Evolutionary conservation across 441 rosid genomes (phyloP).

Genomic region (Adansonia rubrostipa): DNA sequence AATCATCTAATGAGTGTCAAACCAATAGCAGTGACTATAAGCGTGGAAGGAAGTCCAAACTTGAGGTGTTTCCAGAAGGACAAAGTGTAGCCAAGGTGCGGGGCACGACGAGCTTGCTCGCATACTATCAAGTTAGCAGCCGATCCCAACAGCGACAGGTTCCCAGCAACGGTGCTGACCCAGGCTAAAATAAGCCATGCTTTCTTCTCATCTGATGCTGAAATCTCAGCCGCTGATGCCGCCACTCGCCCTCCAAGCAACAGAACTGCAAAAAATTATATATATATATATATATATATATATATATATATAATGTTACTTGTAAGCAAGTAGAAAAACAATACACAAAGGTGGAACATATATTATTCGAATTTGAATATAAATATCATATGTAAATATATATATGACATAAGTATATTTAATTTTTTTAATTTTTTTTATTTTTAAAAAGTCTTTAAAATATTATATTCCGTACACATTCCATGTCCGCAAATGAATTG

Average conservation of each 20-base stretch:
- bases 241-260: constrained; percentile 72
- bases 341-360: too few species aligned
- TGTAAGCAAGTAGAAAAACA: not conserved
- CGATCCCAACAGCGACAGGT: constrained; percentile 72
- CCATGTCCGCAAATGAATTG: too few species aligned
- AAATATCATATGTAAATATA: too few species aligned
- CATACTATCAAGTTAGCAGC: constrained; percentile 89
- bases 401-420: too few species aligned
- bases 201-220: constrained; percentile 61
- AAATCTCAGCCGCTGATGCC: constrained; percentile 61
- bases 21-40: constrained; percentile 64
- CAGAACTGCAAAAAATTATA: constrained; percentile 52
- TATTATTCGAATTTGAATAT: too few species aligned
- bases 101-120: constrained; percentile 78
- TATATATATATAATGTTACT: not conserved
- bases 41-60: constrained; percentile 75
- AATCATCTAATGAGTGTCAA: constrained; percentile 28
- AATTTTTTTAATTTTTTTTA: too few species aligned
- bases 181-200: constrained; percentile 84
- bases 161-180: constrained; percentile 84
- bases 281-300: too few species aligned
- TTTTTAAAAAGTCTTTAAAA: too few species aligned
- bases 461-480: too few species aligned
- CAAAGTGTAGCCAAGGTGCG: constrained; percentile 53
- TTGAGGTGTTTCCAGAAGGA: constrained; percentile 74